These are phyloP conservation scores for Cyclospora cayetanensis DNA, from an alignment of 169 alveolate genomes.

Conservation along the genomic window DNA sequence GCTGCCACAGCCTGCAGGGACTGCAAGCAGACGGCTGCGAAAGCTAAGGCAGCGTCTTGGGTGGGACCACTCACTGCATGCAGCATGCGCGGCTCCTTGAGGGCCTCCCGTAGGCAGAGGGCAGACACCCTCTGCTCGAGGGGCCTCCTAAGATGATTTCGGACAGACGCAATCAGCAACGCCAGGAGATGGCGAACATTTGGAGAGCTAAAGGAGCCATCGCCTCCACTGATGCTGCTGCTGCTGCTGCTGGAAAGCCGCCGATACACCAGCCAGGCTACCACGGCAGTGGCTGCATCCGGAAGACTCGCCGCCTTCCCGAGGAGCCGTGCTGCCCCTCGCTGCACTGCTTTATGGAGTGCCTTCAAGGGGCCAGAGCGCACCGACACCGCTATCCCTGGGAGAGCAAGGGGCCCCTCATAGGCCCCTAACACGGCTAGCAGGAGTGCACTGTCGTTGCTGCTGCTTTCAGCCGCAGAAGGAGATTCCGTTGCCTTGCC, in stretches of 20 bases:
- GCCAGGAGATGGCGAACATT: constrained; percentile 44
- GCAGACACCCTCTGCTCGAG: constrained; percentile 18
- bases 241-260: constrained; percentile 42
- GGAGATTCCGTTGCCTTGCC: not conserved
- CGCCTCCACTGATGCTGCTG: constrained; percentile 16
- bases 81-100: constrained; percentile 6
- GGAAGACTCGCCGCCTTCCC: constrained; percentile 2
- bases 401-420: constrained; percentile 43
- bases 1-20: constrained; percentile 1
- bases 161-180: constrained; percentile 7
- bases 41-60: constrained; percentile 24
- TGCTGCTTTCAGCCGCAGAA: constrained; percentile 38
- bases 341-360: constrained; percentile 14
- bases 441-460: not conserved
- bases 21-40: constrained; percentile 34
- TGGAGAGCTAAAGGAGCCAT: constrained; percentile 34
- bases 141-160: not conserved
- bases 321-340: constrained; percentile 21
- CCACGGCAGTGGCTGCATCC: constrained; percentile 23
- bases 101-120: constrained; percentile 13
- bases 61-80: not conserved
- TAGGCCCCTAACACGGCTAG: constrained; percentile 2
- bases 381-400: constrained; percentile 7
- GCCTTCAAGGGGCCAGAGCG: constrained; percentile 7
- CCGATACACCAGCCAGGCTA: constrained; percentile 18